Evolutionary conservation across 1,139 yeast genomes (phyloP), one percentile per base, ranked within the genome.

Genomic region (Yamadazyma dendronema): DNA sequence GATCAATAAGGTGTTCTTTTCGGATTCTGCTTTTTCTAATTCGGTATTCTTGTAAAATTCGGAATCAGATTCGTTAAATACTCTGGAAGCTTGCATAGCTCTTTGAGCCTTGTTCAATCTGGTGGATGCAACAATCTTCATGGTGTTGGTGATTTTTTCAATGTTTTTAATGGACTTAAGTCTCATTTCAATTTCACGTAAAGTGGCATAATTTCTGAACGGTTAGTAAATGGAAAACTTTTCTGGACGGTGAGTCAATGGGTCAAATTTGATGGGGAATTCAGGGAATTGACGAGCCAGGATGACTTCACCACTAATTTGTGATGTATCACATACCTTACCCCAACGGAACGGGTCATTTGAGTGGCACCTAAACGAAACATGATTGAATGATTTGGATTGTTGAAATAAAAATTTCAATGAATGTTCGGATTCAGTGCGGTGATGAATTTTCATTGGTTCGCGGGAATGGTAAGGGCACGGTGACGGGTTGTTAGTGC

Each of bases 111-210:
- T 89, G 65, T 81, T 79, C 66, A 92, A 80, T 76, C 97, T 87
- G 55, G 98, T 92, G 33, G 97, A 90, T 37, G 98, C 98, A 58
- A 92, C 98, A 70, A 94, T 84, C 78, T 90, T 92, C 98, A 92
- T 92, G 67, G 98, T 92, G 75, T 92, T 92, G 74, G 98, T 92
- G 72, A 92, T 92, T 77, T 92, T 92, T 74, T 92, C 97, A 67
- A 92, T 92, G 79, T 92, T 92, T 78, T 90, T 92, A 67, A 92
- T 92, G 50, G 97, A 88, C 78, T 92, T 92, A 66, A 92, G 83
- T 77, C 98, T 95, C 69, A 79, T 85, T 77, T 92, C 98, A 63
- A 92, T 94, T 72, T 92, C 98, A 77, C 97, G 90, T 65, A 92
- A 80, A 56, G 98, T 92, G 61, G 98, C 98, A 78, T 88, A 90